Evolutionary conservation across 495 filamentous ascomycete genomes (phyloP).

Genomic region (Aspergillus egyptiacus): DNA sequence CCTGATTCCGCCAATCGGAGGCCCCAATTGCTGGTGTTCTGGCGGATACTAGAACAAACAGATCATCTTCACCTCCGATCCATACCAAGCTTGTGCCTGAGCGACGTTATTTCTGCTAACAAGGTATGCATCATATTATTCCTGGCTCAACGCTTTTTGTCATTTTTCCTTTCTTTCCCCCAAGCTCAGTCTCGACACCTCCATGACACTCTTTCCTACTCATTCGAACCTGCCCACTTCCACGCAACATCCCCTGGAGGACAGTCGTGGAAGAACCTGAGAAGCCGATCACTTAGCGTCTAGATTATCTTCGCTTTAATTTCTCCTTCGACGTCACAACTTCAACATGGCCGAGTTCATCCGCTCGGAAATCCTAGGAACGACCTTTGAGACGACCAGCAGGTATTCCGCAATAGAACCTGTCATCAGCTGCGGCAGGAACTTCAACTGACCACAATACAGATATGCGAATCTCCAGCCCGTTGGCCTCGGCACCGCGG

Average conservation of each 20-base stretch:
- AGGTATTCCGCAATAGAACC: slow-evolving; percentile 41
- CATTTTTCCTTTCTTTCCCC: background rate
- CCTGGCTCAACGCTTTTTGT: background rate
- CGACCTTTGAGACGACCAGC: slow-evolving; percentile 98
- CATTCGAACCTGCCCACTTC: background rate
- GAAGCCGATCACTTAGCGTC: too few relatives aligned
- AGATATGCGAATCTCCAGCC: slow-evolving; percentile 97
- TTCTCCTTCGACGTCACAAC: background rate
- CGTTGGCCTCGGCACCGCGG: slow-evolving; percentile 97
- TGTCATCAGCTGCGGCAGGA: slow-evolving; percentile 11
- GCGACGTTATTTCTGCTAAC: too few relatives aligned
- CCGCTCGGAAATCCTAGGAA: slow-evolving; percentile 96
- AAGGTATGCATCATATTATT: too few relatives aligned
- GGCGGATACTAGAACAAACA: background rate
- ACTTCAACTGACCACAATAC: slow-evolving; percentile 5
- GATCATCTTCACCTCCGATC: too few relatives aligned
- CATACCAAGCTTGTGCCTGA: background rate
- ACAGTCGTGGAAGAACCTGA: background rate
- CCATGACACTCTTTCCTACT: background rate
- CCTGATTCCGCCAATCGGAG: slow-evolving; percentile 20
- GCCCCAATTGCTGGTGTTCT: background rate
- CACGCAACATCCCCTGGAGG: background rate
- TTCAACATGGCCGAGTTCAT: slow-evolving; percentile 65
- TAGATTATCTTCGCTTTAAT: background rate
- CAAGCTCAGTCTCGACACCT: background rate